These are phyloP conservation scores for Schwanniomyces etchellsii DNA, from an alignment of 1,139 yeast genomes.

Conservation along the genomic window DNA sequence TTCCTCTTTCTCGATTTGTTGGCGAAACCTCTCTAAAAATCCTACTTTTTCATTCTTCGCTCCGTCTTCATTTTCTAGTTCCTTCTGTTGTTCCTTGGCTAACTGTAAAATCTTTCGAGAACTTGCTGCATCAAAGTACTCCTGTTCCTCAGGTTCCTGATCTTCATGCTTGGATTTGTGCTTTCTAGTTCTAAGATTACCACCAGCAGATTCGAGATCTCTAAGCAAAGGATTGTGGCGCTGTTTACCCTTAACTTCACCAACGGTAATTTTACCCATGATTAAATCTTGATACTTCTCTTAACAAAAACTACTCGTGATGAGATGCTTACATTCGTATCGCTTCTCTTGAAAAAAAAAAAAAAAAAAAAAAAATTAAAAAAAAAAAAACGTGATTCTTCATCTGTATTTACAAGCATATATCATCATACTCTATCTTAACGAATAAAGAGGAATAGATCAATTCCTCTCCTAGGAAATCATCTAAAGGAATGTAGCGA, in stretches of 20 bases:
- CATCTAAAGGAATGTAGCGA: slow-evolving; percentile 72
- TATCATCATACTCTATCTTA: slow-evolving; percentile 28
- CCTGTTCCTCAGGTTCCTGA: slow-evolving; percentile 50
- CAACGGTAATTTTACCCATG: slow-evolving; percentile 64
- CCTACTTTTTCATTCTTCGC: slow-evolving; percentile 11
- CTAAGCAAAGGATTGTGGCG: slow-evolving; percentile 76
- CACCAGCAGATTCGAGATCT: slow-evolving; percentile 69
- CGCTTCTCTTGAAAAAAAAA: slow-evolving; percentile 2
- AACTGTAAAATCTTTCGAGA: slow-evolving; percentile 83
- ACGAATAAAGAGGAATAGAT: slow-evolving; percentile 75
- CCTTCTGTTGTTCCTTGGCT: slow-evolving; percentile 91
- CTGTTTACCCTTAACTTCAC: slow-evolving; percentile 43
- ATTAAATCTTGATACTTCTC: slow-evolving; percentile 1
- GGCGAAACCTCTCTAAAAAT: slow-evolving; percentile 20
- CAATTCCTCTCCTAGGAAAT: slow-evolving; percentile 73
- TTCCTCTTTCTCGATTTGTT: slow-evolving; percentile 24
- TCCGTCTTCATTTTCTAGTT: slow-evolving; percentile 62
- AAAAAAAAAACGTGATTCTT: slow-evolving; percentile 2
- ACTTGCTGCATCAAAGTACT: slow-evolving; percentile 70
- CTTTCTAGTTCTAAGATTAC: slow-evolving; percentile 45
- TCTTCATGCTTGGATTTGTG: slow-evolving; percentile 16
- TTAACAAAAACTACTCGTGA: background rate
- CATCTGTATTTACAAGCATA: slow-evolving; percentile 1
- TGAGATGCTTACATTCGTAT: background rate
- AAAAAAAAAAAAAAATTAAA: slow-evolving; percentile 1